Evolutionary conservation across 2,329 filamentous ascomycete species (phyloP).

Genomic region (Xylariaceae sp.): DNA sequence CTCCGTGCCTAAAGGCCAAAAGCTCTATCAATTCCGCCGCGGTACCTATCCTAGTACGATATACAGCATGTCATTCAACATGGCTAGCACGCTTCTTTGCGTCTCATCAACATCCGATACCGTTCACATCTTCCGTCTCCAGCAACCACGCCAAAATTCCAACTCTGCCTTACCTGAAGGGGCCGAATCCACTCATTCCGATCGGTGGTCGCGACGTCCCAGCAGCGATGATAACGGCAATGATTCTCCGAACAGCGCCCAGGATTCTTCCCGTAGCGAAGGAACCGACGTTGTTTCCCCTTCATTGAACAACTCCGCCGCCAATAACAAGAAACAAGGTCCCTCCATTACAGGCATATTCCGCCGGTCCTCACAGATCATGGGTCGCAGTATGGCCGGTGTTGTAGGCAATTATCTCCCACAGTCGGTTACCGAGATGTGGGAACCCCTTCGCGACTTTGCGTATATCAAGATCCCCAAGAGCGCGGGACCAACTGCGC

Average conservation of each 20-base stretch:
- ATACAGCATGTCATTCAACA: slow-evolving; percentile 98
- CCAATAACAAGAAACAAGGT: slow-evolving; percentile 50
- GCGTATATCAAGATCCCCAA: slow-evolving; percentile 93
- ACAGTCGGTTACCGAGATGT: slow-evolving; percentile 92
- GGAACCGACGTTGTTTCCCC: slow-evolving; percentile 35
- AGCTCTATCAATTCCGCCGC: slow-evolving; percentile 91
- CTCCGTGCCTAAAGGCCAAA: slow-evolving; percentile 81
- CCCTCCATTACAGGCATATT: slow-evolving; percentile 75
- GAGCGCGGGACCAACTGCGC: slow-evolving; percentile 29
- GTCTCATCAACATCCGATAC: slow-evolving; percentile 96
- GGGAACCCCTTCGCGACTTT: slow-evolving; percentile 92
- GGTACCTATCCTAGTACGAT: slow-evolving; percentile 95
- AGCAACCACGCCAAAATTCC: slow-evolving; percentile 37
- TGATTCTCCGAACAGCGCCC: slow-evolving; percentile 44
- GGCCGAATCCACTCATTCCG: slow-evolving; percentile 39
- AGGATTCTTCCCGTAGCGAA: slow-evolving; percentile 46
- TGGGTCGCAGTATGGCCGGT: slow-evolving; percentile 81
- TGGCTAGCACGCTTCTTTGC: slow-evolving; percentile 84
- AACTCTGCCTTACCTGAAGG: slow-evolving; percentile 36
- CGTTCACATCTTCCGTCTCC: slow-evolving; percentile 88
- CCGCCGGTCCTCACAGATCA: slow-evolving; percentile 89
- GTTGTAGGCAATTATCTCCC: slow-evolving; percentile 90
- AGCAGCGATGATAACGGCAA: slow-evolving; percentile 54
- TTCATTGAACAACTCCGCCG: slow-evolving; percentile 28
- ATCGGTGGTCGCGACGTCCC: slow-evolving; percentile 50